A percentile compares a stretch with the other conserved stretches of the same genome.
Conservation (phyloP, 2,329 filamentous ascomycete genomes). For the Epichloe typhina region DNA sequence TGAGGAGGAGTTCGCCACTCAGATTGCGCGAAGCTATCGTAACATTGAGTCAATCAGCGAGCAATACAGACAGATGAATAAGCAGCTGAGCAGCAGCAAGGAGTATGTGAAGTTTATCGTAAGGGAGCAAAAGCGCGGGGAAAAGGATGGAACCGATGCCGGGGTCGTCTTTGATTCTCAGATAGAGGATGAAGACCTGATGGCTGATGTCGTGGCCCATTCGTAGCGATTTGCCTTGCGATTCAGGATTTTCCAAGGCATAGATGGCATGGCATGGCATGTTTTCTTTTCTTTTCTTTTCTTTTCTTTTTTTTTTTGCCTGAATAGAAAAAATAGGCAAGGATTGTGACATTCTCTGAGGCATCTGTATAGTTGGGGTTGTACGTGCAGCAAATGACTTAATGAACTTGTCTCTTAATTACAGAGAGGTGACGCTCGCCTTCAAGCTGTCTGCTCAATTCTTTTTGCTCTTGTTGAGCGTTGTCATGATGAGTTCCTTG, state of each 20-base stretch:
- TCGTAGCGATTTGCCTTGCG: slow-evolving; percentile 2
- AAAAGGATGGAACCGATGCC: slow-evolving; percentile 28
- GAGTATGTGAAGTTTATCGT: slow-evolving; percentile 39
- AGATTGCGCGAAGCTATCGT: slow-evolving; percentile 27
- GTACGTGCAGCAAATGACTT: too few species aligned
- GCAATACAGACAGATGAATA: slow-evolving; percentile 38
- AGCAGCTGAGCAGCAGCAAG: slow-evolving; percentile 39
- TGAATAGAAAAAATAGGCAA: neutral
- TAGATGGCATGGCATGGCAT: neutral
- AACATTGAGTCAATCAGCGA: slow-evolving; percentile 32
- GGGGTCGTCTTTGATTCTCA: slow-evolving; percentile 30
- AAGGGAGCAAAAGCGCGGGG: slow-evolving; percentile 31
- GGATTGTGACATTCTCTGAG: neutral
- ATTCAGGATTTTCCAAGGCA: neutral
- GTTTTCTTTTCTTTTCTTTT: too few species aligned
- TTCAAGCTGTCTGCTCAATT: too few species aligned
- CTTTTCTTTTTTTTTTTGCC: neutral
- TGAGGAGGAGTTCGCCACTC: slow-evolving; percentile 36
- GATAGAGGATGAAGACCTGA: slow-evolving; percentile 48
- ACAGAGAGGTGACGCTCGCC: too few species aligned
- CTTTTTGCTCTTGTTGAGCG: too few species aligned
- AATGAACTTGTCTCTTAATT: neutral
- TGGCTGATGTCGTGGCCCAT: slow-evolving; percentile 30
- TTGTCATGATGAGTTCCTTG: too few species aligned
- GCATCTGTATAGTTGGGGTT: neutral